Evolutionary conservation across 441 rosid species (phyloP), one percentile per base, ranked within the genome.

Genomic region (Macaranga tanarius): DNA sequence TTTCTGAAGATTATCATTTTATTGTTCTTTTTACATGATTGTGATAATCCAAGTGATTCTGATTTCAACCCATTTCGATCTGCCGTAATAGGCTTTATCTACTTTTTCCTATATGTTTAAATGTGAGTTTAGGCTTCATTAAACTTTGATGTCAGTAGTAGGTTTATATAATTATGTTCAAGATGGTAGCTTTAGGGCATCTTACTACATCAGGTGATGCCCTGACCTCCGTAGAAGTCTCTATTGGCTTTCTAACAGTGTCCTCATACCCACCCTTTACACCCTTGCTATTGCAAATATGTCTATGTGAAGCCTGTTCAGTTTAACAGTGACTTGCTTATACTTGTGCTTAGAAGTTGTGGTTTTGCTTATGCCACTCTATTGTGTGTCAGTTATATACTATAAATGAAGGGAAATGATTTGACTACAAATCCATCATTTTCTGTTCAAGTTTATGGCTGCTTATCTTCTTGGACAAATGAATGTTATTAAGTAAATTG

Each of bases 401-500:
- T 59, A 67, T 57, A 40, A 58, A 20, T 3, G 54, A 69, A 67
- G 47, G 45, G 25, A 17, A 26, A 26, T 44, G 25, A 22, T 51
- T 12, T 17, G 16, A 38, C 3, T 31, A 44, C 54, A 40, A 42
- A 65, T 31, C 38, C 25, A 6, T 68, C 22, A 62, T 63, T 2
- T 34, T 13, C 45, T n/a, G 3, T 52, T 62, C 10, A 28, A 26
- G 23, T 68, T 70, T 57, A 57, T 57, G 67, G 62, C 64, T 23
- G 17, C 67, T 26, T 57, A 70, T 58, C n/a, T 70, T 26, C 55
- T 61, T 45, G 65, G 19, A 31, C 20, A 61, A 17, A 31, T 61
- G 65, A 31, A 61, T 61, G 12, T 61, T 61, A 0, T 52, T 15
- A 61, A 16, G 4, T 16, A 40, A 26, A 26, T 45, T 64, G 50